Percentiles rank a stretch among this genome's conserved stretches.
phyloP scores from a whole-genome alignment of 371 early-diverging fungal genomes.

The Mucor indicus region DNA sequence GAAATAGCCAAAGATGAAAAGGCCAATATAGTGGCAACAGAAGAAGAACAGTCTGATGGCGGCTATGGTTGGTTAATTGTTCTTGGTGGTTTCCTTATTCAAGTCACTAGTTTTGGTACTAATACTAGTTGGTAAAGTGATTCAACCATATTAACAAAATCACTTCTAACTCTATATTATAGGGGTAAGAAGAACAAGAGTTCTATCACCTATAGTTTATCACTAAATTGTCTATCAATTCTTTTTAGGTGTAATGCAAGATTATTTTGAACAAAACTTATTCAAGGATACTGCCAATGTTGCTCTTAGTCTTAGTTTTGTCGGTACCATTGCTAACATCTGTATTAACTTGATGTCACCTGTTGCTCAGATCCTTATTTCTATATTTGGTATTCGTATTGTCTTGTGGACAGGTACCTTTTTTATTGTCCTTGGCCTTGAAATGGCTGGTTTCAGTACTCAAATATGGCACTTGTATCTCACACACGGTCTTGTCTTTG shows the following conservation, averaged over 20 bases:
- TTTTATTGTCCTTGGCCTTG: conserved; percentile 18
- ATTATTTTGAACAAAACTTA: conserved; percentile 3
- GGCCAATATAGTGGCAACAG: no score
- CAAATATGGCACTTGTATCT: conserved; percentile 30
- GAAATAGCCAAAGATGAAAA: no score
- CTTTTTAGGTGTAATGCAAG: conserved; percentile 18
- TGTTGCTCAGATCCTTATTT: conserved; percentile 21
- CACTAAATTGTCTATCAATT: background rate
- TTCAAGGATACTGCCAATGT: background rate
- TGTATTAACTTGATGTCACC: conserved; percentile 20
- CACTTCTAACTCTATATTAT: background rate
- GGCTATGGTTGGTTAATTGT: conserved; percentile 58
- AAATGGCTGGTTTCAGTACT: conserved; percentile 20
- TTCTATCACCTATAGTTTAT: background rate
- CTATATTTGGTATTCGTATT: conserved; percentile 16
- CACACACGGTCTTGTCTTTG: conserved; percentile 25
- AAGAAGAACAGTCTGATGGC: conserved; percentile 29
- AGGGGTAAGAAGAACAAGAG: conserved; percentile 22
- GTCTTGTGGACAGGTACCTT: conserved; percentile 18
- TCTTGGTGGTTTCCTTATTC: conserved; percentile 47
- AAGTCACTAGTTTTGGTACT: conserved; percentile 52
- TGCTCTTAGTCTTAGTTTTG: conserved; percentile 23
- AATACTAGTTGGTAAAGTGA: conserved; percentile 27
- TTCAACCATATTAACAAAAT: background rate
- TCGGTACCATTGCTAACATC: conserved; percentile 22